Evolutionary conservation across 768 basidiomycete genomes (phyloP), one percentile per base, ranked within the genome.

Genomic region (Macrolepiota dolichaula): DNA sequence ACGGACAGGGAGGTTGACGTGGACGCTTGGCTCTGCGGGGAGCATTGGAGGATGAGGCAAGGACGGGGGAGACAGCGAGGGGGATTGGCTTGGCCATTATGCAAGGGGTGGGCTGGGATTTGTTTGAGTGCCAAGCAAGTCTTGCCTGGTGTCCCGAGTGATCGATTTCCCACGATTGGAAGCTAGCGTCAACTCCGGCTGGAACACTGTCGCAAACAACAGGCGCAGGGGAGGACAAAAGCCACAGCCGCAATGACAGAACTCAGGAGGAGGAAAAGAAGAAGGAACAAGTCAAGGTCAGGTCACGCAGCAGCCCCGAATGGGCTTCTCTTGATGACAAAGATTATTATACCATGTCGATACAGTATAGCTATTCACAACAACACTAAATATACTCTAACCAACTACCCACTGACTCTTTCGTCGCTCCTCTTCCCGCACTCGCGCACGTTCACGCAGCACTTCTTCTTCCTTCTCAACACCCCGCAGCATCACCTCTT

Each of bases 341-440:
- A 66, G 36, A 55, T 4, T n/a, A 19, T 37, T 42, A 62, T 58
- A 32, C 29, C 29, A 7, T 32, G 29, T 32, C 29, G n/a, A n/a
- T n/a, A n/a, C n/a, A n/a, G n/a, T n/a, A n/a, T 32, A 7, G 29
- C 7, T 32, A 7, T 32, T 32, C 29, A 32, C 29, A 32, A 32
- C n/a, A n/a, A n/a, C n/a, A n/a, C 29, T 32, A 32, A 32, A 32
- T 32, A 32, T 57, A 51, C 49, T 54, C 52, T 66, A 68, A 59
- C 40, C 42, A 59, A 65, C 63, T 49, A 68, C 40, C 63, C 74
- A 69, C 63, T 72, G 72, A 71, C 76, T 76, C 54, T 81, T 77
- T 69, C 76, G 74, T 66, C 87, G 78, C 59, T 88, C 87, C 67
- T 87, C 86, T 63, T 83, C 77, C 49, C 84, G 79, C 58, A 69